Conservation (phyloP, 805 yeast genomes). For the Yarrowia deformans region DNA sequence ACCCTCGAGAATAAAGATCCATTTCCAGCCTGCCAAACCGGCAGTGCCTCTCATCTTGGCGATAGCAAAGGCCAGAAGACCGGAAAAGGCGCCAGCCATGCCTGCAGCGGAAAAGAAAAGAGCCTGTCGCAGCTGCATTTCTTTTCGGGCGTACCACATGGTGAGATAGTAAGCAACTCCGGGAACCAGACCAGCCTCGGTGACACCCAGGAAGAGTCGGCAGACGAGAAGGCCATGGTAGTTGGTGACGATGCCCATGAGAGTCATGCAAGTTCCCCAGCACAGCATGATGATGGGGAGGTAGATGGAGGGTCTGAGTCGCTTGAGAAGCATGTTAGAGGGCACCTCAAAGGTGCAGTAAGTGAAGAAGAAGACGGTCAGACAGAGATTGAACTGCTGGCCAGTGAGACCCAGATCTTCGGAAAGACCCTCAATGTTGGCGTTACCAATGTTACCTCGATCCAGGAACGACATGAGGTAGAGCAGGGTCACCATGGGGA, state of each 20-base stretch:
- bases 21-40: slow-evolving; percentile 58
- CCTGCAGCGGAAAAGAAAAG: slow-evolving; percentile 50
- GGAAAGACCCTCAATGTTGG: slow-evolving; percentile 60
- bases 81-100: slow-evolving; percentile 61
- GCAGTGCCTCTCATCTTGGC: slow-evolving; percentile 53
- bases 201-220: slow-evolving; percentile 54
- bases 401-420: slow-evolving; percentile 52
- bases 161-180: slow-evolving; percentile 52
- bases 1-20: slow-evolving; percentile 61
- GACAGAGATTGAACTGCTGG: slow-evolving; percentile 50
- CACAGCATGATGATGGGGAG: slow-evolving; percentile 50
- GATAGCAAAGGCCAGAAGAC: slow-evolving; percentile 55
- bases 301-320: slow-evolving; percentile 51
- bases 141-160: slow-evolving; percentile 51
- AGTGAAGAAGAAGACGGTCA: slow-evolving; percentile 53
- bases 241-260: slow-evolving; percentile 50
- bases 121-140: slow-evolving; percentile 53
- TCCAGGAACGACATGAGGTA: slow-evolving; percentile 61
- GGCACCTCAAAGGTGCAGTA: slow-evolving; percentile 47
- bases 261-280: slow-evolving; percentile 51
- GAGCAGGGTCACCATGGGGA: slow-evolving; percentile 57
- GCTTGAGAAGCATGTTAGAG: slow-evolving; percentile 46
- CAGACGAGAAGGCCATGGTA: slow-evolving; percentile 50
- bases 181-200: slow-evolving; percentile 57
- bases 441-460: slow-evolving; percentile 62